Conservation (phyloP, 164 flowering plant genomes). For the Piper betle region DNA sequence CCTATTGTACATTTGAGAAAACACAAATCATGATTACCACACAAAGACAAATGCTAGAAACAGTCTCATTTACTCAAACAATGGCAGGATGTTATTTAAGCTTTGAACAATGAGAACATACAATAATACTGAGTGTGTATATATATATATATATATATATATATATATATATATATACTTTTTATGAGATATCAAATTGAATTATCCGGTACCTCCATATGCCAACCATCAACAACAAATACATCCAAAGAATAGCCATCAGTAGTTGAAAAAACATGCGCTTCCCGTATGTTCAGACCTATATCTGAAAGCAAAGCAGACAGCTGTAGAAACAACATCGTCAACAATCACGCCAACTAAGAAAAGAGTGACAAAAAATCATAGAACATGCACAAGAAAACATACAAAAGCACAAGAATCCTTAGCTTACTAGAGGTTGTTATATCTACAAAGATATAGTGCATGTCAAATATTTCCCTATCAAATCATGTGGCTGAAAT, state of each 20-base stretch:
- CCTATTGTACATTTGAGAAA: neutral
- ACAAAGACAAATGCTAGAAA: neutral
- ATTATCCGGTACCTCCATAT: constrained; percentile 43
- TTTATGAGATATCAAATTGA: neutral
- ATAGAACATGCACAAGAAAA: neutral
- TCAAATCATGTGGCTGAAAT: neutral
- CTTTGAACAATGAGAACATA: neutral
- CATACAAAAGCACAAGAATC: neutral
- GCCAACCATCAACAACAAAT: constrained; percentile 98
- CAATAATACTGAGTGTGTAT: too few species aligned
- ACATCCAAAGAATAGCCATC: constrained; percentile 98
- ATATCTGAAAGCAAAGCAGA: constrained; percentile 93
- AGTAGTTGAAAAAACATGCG: constrained; percentile 90
- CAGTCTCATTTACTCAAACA: neutral
- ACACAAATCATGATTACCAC: neutral
- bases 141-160: too few species aligned
- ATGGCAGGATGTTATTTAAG: neutral
- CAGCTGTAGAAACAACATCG: constrained; percentile 28
- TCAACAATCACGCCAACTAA: neutral
- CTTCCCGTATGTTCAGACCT: constrained; percentile 95
- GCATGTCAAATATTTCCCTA: neutral
- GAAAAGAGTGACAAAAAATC: neutral
- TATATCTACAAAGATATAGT: neutral
- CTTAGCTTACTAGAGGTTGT: neutral
- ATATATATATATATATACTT: neutral